Conservation (phyloP, 495 filamentous ascomycete genomes). For the Pyrenopolyporus hunteri region DNA sequence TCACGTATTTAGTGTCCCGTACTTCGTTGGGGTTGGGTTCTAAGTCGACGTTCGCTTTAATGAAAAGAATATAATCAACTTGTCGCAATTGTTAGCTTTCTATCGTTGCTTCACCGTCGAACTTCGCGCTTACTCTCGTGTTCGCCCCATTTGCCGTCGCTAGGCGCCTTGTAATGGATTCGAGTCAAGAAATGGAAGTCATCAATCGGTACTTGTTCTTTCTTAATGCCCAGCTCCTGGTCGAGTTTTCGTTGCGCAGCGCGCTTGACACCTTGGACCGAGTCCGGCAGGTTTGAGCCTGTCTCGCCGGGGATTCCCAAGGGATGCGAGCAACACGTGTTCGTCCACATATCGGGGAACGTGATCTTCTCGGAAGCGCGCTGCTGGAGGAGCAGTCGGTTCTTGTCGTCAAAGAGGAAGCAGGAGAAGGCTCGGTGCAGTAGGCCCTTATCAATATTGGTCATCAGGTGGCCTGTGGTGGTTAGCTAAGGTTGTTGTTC, state of each 20-base stretch:
- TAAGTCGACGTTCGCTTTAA: conserved; percentile 89
- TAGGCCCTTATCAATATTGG: conserved; percentile 93
- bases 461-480: conserved; percentile 88
- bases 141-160: conserved; percentile 97
- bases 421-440: conserved; percentile 97
- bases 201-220: conserved; percentile 86
- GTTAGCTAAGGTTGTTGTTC: conserved; percentile 12
- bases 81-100: conserved; percentile 11
- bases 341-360: conserved; percentile 99
- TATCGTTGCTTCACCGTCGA: background rate
- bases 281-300: conserved; percentile 78
- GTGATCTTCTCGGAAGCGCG: conserved; percentile 98
- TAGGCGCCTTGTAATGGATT: conserved; percentile 98
- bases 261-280: conserved; percentile 82
- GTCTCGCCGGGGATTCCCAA: conserved; percentile 91
- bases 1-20: conserved; percentile 80
- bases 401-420: conserved; percentile 93
- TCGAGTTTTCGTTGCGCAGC: conserved; percentile 91
- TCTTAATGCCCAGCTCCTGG: conserved; percentile 93
- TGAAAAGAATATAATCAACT: conserved; percentile 99
- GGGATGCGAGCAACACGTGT: conserved; percentile 99
- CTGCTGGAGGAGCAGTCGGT: conserved; percentile 91
- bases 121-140: conserved; percentile 81
- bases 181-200: conserved; percentile 93
- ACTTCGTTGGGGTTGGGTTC: conserved; percentile 86